These are phyloP conservation scores for Moesziomyces antarcticus DNA, from an alignment of 1,284 basidiomycete genomes.

Conservation along the genomic window DNA sequence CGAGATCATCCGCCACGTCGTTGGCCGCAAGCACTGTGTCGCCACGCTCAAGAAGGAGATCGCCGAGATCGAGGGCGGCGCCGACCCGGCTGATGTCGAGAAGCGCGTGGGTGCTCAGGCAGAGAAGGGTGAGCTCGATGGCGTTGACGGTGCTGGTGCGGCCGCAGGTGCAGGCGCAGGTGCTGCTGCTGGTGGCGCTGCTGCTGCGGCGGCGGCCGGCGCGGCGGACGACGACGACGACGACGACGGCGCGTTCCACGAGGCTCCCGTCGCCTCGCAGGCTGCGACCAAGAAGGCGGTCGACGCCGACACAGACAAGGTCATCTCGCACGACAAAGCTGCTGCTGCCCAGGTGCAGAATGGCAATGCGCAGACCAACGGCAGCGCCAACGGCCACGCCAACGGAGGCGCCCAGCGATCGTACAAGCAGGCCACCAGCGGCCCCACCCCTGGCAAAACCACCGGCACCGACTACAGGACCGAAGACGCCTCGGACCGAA, in stretches of 20 bases:
- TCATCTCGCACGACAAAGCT: conserved; percentile 40
- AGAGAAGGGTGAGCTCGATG: conserved; percentile 16
- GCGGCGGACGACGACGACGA: conserved; percentile 16
- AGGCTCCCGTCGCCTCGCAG: conserved; percentile 38
- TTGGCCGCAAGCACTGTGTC: conserved; percentile 54
- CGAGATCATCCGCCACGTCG: conserved; percentile 53
- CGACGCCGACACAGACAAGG: conserved; percentile 42
- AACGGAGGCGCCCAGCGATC: conserved; percentile 13
- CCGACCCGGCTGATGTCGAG: conserved; percentile 24
- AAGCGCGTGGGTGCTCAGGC: conserved; percentile 23
- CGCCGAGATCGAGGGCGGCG: conserved; percentile 52
- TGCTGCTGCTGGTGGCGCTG: conserved; percentile 27
- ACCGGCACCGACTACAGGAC: conserved; percentile 35
- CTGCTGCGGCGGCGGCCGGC: conserved; percentile 23
- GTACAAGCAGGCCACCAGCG: conserved; percentile 10
- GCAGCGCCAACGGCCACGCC: conserved; percentile 14
- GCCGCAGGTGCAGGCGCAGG: conserved; percentile 25
- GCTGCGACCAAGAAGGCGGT: conserved; percentile 26
- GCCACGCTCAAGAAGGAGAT: conserved; percentile 57
- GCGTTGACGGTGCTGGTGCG: conserved; percentile 14
- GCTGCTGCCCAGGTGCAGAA: conserved; percentile 31
- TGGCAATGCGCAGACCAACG: conserved; percentile 10
- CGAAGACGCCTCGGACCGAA: conserved; percentile 20
- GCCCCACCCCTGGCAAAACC: conserved; percentile 7
- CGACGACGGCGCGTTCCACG: conserved; percentile 38